phyloP scores from a whole-genome alignment of 1,139 yeast species.

The Fermentozyma sake region DNA sequence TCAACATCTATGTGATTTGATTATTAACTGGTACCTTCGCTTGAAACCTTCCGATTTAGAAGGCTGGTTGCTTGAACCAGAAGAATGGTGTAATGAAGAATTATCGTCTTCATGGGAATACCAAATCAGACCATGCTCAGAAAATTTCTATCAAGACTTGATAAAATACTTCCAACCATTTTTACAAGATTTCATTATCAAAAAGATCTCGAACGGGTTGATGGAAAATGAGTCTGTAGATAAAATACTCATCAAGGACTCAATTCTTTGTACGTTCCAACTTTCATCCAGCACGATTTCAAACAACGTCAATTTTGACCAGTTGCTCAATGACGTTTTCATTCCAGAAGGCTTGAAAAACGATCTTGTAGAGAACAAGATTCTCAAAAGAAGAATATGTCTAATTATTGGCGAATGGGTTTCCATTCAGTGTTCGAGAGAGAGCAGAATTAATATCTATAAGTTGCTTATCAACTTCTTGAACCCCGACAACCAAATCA shows the following conservation, averaged over 20 bases:
- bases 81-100: slow-evolving; percentile 88
- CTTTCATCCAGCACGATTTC: slow-evolving; percentile 65
- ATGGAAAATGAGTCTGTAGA: slow-evolving; percentile 32
- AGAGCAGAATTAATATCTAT: slow-evolving; percentile 58
- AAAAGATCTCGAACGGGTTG: slow-evolving; percentile 55
- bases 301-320: slow-evolving; percentile 61
- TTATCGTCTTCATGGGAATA: slow-evolving; percentile 75
- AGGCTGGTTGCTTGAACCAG: slow-evolving; percentile 81
- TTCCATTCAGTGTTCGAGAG: slow-evolving; percentile 56
- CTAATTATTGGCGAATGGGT: slow-evolving; percentile 80
- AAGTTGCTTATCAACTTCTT: slow-evolving; percentile 47
- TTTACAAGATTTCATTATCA: slow-evolving; percentile 58
- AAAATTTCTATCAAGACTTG: slow-evolving; percentile 74
- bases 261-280: slow-evolving; percentile 78
- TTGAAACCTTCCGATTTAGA: slow-evolving; percentile 74
- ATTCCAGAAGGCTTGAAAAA: slow-evolving; percentile 60
- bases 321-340: slow-evolving; percentile 52
- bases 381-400: slow-evolving; percentile 76
- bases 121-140: slow-evolving; percentile 85
- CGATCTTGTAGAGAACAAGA: slow-evolving; percentile 45
- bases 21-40: slow-evolving; percentile 70
- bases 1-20: slow-evolving; percentile 55
- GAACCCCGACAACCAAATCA: slow-evolving; percentile 35
- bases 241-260: slow-evolving; percentile 67
- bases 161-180: slow-evolving; percentile 58